Conservation (phyloP, 192 early-diverging fungal genomes). For the Neocallimastix lanati region DNA sequence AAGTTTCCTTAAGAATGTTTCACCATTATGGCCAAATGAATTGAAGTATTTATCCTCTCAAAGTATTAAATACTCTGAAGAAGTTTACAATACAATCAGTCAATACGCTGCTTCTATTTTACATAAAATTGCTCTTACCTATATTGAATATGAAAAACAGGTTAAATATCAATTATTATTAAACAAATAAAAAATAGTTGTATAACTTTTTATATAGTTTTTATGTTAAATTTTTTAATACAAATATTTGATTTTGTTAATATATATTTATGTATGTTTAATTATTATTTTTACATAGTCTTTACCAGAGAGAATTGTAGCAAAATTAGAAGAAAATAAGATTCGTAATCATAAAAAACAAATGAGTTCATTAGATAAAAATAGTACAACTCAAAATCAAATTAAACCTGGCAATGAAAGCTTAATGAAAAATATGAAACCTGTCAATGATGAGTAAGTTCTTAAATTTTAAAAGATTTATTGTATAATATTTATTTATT, state of each 20-base stretch:
- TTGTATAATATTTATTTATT: no score
- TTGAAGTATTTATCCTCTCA: background rate
- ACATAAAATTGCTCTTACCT: background rate
- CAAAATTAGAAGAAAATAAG: background rate
- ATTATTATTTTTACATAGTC: background rate
- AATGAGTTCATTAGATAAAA: background rate
- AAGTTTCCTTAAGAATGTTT: background rate
- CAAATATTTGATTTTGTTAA: no score
- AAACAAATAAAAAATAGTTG: no score
- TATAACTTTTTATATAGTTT: no score
- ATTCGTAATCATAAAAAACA: background rate
- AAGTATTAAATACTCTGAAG: background rate
- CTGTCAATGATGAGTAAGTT: background rate
- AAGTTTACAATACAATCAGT: background rate
- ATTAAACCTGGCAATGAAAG: background rate
- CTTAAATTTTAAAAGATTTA: background rate
- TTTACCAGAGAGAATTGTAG: background rate
- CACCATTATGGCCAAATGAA: background rate
- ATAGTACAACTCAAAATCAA: background rate
- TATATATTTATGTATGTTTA: no score
- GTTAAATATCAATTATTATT: no score
- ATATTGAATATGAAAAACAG: background rate
- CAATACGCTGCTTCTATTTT: background rate
- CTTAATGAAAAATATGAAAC: background rate
- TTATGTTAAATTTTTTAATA: no score